These are phyloP conservation scores for Pseudogymnoascus sp. DNA, from an alignment of 2,329 filamentous ascomycete genomes.

Conservation along the genomic window DNA sequence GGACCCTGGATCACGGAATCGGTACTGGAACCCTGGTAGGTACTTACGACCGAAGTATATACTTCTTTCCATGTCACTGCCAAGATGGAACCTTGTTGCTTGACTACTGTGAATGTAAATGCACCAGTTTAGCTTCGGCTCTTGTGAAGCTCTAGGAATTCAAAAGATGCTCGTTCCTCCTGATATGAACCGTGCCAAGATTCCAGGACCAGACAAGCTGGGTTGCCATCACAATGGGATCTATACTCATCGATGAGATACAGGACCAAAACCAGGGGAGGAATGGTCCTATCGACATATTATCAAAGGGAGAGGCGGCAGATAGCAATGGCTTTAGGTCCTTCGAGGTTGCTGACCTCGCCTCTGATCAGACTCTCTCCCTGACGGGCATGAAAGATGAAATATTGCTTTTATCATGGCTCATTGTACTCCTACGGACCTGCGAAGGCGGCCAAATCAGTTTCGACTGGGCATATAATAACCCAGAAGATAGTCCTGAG, in stretches of 20 bases:
- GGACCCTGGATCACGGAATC: not conserved
- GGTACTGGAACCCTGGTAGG: not conserved
- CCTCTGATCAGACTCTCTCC: conserved; percentile 19
- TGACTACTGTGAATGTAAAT: conserved; percentile 3
- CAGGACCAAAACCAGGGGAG: not conserved
- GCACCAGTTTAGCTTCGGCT: not conserved
- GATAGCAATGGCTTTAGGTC: conserved; percentile 18
- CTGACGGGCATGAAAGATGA: conserved; percentile 34
- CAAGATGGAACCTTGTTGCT: conserved; percentile 6
- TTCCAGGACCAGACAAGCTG: conserved; percentile 5
- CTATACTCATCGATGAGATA: conserved; percentile 10
- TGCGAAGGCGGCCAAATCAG: conserved; percentile 30
- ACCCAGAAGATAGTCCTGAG: conserved; percentile 11
- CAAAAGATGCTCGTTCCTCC: conserved; percentile 6
- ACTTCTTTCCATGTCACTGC: not conserved
- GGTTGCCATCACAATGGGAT: conserved; percentile 12
- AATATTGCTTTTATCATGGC: conserved; percentile 35
- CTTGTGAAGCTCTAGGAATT: not conserved
- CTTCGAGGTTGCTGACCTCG: conserved; percentile 26
- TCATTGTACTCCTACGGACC: conserved; percentile 35
- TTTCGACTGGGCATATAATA: conserved; percentile 34
- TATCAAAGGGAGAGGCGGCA: not conserved
- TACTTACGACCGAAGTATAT: not conserved
- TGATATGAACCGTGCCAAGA: conserved; percentile 2
- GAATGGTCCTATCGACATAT: not conserved